phyloP scores from a whole-genome alignment of 2,329 filamentous ascomycete genomes.

The Hymenoscyphus scutula region DNA sequence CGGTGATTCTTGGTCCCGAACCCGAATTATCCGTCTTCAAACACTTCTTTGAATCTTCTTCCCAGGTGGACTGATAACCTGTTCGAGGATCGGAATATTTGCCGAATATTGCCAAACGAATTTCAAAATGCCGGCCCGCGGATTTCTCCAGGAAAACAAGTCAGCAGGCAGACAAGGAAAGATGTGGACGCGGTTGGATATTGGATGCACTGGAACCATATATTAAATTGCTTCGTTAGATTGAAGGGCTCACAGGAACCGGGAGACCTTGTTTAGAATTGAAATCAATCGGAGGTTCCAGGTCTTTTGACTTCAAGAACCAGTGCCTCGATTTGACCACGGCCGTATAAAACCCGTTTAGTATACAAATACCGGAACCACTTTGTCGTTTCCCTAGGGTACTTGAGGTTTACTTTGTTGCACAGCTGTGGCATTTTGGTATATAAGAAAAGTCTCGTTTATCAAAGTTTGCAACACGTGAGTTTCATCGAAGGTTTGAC shows the following conservation, averaged over 20 bases:
- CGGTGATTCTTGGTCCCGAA: neutral
- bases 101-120: neutral
- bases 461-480: neutral
- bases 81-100: neutral
- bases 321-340: neutral
- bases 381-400: neutral
- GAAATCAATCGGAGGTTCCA: neutral
- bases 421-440: conserved; percentile 4
- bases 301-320: neutral
- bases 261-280: neutral
- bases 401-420: neutral
- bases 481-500: conserved; percentile 4
- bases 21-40: neutral
- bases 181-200: neutral
- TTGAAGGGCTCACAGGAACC: neutral
- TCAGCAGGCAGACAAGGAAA: neutral
- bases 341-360: too few relatives aligned
- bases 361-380: neutral
- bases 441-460: neutral
- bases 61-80: neutral
- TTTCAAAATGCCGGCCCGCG: neutral
- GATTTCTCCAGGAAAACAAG: neutral
- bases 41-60: neutral
- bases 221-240: conserved; percentile 1
- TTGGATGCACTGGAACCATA: neutral